phyloP scores from a whole-genome alignment of 2,329 filamentous ascomycete species.

The Fusarium siculi region DNA sequence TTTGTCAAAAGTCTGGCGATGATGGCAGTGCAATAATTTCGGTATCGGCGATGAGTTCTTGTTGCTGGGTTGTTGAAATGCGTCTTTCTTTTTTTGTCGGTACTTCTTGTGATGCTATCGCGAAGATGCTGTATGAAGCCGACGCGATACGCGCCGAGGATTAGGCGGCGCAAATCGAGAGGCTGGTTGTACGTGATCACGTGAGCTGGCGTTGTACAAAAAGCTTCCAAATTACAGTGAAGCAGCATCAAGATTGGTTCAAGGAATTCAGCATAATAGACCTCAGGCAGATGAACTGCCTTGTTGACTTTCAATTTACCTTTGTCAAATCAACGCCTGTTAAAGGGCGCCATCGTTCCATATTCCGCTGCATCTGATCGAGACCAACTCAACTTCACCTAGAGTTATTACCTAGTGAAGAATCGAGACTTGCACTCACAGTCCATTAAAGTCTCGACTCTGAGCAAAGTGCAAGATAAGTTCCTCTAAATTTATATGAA shows the following conservation, averaged over 20 bases:
- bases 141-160: constrained; percentile 50
- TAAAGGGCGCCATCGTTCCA: background rate
- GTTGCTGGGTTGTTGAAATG: background rate
- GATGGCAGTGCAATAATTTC: background rate
- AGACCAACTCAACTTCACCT: background rate
- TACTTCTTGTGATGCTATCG: constrained; percentile 38
- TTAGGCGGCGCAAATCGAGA: constrained; percentile 49
- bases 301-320: background rate
- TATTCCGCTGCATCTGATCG: background rate
- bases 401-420: background rate
- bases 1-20: background rate
- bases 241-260: background rate
- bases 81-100: constrained; percentile 26
- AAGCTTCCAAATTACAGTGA: background rate
- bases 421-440: background rate
- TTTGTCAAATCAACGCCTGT: background rate
- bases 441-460: background rate
- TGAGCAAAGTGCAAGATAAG: background rate
- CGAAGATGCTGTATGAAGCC: constrained; percentile 41
- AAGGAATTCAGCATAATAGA: too few relatives aligned
- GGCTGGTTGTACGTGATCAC: constrained; percentile 42
- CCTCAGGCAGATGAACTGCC: background rate
- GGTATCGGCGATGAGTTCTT: background rate
- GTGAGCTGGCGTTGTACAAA: constrained; percentile 31
- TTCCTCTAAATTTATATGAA: background rate